Conservation (phyloP, 441 rosid species). For the Populus trichocarpa region DNA sequence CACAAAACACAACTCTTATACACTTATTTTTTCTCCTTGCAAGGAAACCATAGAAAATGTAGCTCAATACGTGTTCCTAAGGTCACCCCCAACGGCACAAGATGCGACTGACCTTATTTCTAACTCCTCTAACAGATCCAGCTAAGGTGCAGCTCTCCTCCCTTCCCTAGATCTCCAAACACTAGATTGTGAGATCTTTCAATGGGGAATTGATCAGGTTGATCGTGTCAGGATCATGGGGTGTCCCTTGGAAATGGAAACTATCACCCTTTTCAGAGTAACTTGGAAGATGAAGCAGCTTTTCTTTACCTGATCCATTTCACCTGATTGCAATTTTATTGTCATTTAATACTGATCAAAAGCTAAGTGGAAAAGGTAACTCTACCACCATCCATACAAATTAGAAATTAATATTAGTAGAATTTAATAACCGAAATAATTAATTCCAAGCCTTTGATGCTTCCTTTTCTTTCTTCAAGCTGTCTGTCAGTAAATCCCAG, state of each 20-base stretch:
- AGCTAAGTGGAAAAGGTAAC: background rate
- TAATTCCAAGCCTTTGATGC: background rate
- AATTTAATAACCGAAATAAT: too few species aligned
- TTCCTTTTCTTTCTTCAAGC: background rate
- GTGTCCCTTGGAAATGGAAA: background rate
- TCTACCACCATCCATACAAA: background rate
- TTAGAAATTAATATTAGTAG: background rate
- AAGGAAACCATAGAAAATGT: background rate
- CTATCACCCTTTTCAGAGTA: too few species aligned
- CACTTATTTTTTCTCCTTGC: background rate
- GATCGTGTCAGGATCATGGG: background rate
- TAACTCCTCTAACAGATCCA: background rate
- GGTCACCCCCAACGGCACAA: background rate
- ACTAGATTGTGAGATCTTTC: background rate
- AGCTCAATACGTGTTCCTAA: background rate
- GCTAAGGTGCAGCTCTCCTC: background rate
- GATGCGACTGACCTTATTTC: background rate
- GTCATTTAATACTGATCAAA: background rate
- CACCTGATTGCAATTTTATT: background rate
- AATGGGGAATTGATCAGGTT: background rate
- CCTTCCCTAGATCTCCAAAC: background rate
- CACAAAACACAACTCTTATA: too few species aligned
- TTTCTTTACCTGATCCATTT: background rate
- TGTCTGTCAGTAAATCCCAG: constrained; percentile 41
- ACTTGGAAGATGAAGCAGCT: background rate